Conservation (phyloP, 1,284 basidiomycete genomes). For the Puccinia novopanici region DNA sequence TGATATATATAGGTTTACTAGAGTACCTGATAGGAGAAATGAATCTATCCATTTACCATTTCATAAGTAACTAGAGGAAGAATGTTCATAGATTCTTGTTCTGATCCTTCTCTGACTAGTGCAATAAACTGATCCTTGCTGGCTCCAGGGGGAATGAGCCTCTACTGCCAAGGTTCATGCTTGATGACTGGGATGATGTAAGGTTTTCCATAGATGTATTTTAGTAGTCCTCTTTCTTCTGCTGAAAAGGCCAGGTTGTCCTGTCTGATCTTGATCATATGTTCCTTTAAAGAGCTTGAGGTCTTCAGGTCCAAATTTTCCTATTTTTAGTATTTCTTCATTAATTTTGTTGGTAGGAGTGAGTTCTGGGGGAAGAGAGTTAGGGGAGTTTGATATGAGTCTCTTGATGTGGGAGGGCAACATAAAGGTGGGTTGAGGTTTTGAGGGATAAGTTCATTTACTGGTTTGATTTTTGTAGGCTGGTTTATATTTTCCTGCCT, state of each 20-base stretch:
- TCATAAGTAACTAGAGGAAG: conserved; percentile 16
- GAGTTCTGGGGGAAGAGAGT: neutral
- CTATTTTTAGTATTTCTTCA: neutral
- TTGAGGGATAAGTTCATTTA: conserved; percentile 16
- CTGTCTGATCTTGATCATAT: neutral
- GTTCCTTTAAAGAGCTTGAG: neutral
- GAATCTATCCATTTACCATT: too few species aligned
- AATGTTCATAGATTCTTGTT: conserved; percentile 15
- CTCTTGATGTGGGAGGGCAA: neutral
- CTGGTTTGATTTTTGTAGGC: conserved; percentile 17
- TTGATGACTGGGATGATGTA: conserved; percentile 19
- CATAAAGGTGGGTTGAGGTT: conserved; percentile 3
- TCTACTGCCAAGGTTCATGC: conserved; percentile 22
- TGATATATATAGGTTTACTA: too few species aligned
- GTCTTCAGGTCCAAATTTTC: conserved; percentile 21
- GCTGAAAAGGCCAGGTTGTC: neutral
- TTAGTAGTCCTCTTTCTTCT: conserved; percentile 21
- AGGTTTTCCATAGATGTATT: conserved; percentile 25
- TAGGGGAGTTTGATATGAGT: neutral
- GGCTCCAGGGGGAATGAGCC: neutral
- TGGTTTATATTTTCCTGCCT: conserved; percentile 19
- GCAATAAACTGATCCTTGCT: conserved; percentile 1
- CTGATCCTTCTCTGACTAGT: conserved; percentile 11
- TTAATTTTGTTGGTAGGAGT: conserved; percentile 4
- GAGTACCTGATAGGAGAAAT: too few species aligned